phyloP scores from a whole-genome alignment of 1,284 basidiomycete species.

The Malassezia obtusa region DNA sequence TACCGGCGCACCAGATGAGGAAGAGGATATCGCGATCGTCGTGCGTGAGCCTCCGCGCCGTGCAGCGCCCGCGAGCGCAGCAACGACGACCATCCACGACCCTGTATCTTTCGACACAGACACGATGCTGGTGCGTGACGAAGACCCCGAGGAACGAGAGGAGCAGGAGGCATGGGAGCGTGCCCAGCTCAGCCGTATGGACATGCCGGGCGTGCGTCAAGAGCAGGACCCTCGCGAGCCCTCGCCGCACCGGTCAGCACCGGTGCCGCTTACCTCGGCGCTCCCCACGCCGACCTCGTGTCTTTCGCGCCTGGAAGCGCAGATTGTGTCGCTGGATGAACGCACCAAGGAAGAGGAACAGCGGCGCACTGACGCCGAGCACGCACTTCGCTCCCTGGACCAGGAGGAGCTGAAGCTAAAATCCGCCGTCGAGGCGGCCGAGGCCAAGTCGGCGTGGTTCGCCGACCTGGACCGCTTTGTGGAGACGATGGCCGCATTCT shows the following conservation, averaged over 20 bases:
- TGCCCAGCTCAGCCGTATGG: constrained; percentile 28
- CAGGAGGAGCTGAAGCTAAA: constrained; percentile 28
- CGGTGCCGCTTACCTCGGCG: constrained; percentile 24
- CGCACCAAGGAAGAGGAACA: constrained; percentile 18
- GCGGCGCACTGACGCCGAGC: constrained; percentile 14
- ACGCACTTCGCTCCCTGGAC: constrained; percentile 20
- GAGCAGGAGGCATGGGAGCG: constrained; percentile 49
- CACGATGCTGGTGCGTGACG: constrained; percentile 54
- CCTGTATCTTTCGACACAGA: neutral
- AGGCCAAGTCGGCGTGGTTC: constrained; percentile 36
- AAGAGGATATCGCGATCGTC: constrained; percentile 17
- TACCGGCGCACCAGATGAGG: constrained; percentile 19
- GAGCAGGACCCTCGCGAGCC: constrained; percentile 10
- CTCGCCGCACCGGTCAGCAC: constrained; percentile 26
- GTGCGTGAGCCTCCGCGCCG: constrained; percentile 8
- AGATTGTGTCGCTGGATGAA: constrained; percentile 20
- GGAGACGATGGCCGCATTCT: constrained; percentile 27
- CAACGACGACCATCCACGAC: neutral
- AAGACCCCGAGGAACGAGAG: constrained; percentile 64
- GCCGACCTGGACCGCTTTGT: constrained; percentile 36
- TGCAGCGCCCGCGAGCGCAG: neutral
- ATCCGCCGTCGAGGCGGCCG: constrained; percentile 21
- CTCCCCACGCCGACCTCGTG: constrained; percentile 31
- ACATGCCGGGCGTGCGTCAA: neutral
- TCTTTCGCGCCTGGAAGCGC: constrained; percentile 22